These are phyloP conservation scores for Aspergillus sp. DNA, from an alignment of 2,329 filamentous ascomycete species.

Conservation along the genomic window DNA sequence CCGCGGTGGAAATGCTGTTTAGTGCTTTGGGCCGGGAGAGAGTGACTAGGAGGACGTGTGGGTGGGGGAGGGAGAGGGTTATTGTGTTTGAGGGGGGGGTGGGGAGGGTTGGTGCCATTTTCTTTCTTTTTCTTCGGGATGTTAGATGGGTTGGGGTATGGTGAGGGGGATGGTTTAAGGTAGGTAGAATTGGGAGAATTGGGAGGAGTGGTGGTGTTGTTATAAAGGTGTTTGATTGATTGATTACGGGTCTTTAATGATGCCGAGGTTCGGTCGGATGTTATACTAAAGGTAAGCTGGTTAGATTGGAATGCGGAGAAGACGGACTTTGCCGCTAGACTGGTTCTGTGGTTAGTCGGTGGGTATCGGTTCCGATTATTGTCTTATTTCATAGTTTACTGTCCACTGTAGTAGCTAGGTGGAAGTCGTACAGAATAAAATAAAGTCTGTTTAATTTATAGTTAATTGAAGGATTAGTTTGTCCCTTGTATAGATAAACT, in stretches of 20 bases:
- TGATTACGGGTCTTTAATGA: not conserved
- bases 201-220: no score
- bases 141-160: not conserved
- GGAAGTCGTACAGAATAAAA: not conserved
- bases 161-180: not conserved
- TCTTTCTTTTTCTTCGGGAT: not conserved
- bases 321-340: not conserved
- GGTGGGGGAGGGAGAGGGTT: conserved; percentile 46
- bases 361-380: not conserved
- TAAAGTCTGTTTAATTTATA: no score
- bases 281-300: not conserved
- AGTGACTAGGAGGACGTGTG: conserved; percentile 51
- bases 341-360: not conserved
- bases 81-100: conserved; percentile 36
- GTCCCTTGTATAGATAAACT: not conserved
- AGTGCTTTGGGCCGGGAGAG: conserved; percentile 47
- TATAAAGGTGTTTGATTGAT: not conserved
- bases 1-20: conserved; percentile 49
- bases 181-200: not conserved
- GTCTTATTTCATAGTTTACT: not conserved
- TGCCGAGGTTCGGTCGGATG: conserved; percentile 13
- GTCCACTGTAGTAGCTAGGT: not conserved
- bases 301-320: conserved; percentile 13
- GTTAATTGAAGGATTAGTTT: no score
- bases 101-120: conserved; percentile 29